phyloP scores from a whole-genome alignment of 352 stramenopile species.

The Phytophthora parvispora region DNA sequence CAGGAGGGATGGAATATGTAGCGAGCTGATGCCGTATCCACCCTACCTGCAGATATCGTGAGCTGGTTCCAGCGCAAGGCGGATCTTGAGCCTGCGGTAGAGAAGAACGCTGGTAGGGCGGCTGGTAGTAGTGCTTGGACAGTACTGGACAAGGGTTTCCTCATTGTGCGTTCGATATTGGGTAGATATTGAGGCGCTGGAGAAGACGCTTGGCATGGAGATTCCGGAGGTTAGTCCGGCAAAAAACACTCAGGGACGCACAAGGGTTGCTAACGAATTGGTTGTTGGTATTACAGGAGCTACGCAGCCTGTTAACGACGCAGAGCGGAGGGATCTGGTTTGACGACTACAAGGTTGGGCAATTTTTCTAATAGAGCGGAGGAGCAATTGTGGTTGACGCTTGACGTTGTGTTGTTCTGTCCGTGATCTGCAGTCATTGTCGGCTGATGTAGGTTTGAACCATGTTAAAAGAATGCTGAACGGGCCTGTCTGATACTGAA shows the following conservation, averaged over 20 bases:
- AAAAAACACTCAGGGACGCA: background rate
- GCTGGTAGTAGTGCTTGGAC: background rate
- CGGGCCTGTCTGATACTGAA: background rate
- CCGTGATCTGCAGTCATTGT: slow-evolving; percentile 62
- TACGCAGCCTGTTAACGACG: slow-evolving; percentile 75
- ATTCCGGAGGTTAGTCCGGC: slow-evolving; percentile 55
- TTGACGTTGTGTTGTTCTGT: slow-evolving; percentile 13
- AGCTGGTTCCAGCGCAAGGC: slow-evolving; percentile 89
- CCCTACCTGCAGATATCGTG: slow-evolving; percentile 63
- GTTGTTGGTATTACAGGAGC: slow-evolving; percentile 40
- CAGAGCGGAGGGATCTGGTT: slow-evolving; percentile 89
- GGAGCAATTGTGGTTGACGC: background rate
- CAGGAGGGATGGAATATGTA: background rate
- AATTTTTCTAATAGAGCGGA: background rate
- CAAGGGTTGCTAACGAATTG: background rate
- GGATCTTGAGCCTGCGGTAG: slow-evolving; percentile 52
- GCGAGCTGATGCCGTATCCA: background rate
- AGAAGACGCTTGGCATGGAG: slow-evolving; percentile 71
- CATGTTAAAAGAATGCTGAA: background rate
- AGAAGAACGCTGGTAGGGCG: slow-evolving; percentile 56
- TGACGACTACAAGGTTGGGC: slow-evolving; percentile 77
- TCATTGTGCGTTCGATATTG: background rate
- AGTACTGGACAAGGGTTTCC: no score
- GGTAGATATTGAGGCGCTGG: slow-evolving; percentile 76
- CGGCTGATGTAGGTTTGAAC: slow-evolving; percentile 48